Evolutionary conservation across 2,329 filamentous ascomycete genomes (phyloP), one percentile per base, ranked within the genome.

Genomic region (Beauveria sp.): DNA sequence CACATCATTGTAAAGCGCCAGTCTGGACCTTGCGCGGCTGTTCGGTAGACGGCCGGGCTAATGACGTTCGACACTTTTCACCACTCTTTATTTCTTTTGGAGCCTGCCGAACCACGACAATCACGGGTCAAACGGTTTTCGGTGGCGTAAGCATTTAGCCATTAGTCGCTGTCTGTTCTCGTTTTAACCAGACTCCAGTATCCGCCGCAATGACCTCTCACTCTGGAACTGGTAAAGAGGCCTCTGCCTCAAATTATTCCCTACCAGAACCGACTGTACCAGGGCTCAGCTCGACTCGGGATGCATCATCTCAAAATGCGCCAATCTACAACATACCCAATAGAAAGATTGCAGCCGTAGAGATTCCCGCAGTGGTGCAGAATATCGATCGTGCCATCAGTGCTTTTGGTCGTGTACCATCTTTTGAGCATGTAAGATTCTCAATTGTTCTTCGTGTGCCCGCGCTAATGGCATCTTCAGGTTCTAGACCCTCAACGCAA

Each of bases 401-500:
- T 49, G 76, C 76, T 0, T 79, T 79, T 69, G 77, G 77, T 1
- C 70, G 75, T 50, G 69, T 72, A 16, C 69, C 74, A 3, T 70
- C 73, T 12, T 67, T 79, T 40, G 69, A 73, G 12, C 73, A 78
- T 68, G 77, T 77, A 67, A 64, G 74, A 66, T 1, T 22, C 10
- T 10, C 8, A 20, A 3, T 3, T n/a, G 14, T 8, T 18, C 8
- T 14, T 24, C 2, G 5, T 22, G 22, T 24, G 40, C 20, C 28
- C 20, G 53, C 18, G 40, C 59, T 60, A 28, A 58, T 48, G 9
- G 6, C 24, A 22, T 9, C 49, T 26, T 20, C 63, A 83, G 80
- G 73, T 79, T 10, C 69, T 83, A 57, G 78, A 82, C 59, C 74
- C 79, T 10, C 73, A 75, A 2, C 78, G 80, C 49, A 77, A 79